Base-by-base conservation (phyloP, 352 stramenopile species). In the Phytophthora idaei region DNA sequence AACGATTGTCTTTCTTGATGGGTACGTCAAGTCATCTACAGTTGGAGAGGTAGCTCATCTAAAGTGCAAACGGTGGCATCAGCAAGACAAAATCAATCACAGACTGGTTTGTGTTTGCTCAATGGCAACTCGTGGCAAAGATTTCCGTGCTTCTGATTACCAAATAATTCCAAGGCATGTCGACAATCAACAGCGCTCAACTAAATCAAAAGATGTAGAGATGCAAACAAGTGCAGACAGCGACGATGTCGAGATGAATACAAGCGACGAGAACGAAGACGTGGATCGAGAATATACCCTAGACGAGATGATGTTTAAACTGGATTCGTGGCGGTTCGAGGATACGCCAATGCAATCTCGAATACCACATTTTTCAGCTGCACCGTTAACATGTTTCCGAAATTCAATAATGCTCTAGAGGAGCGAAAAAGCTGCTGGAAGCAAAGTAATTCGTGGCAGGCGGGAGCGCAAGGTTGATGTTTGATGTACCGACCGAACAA, bases 1-100 rank as follows among this genome's bases (percentile, higher is more conserved):
- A 56, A 61, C 50, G 9, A 36, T 67, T 52, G 50, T 61, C 9
- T 67, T 67, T 36, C 32, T 67, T 14, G 50, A 61, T 67, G 50
- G 50, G 15, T 67, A 66, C 21, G 21, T 42, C 41, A 51, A 29
- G 21, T 37, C 28, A 34, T 44, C 54, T 45, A 12, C 14, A 36
- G 56, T 31, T 47, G 56, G 8, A 54, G 12, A 61, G 17, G 56
- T 5, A 63, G 56, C 54, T 52, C 31, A n/a, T 52, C 42, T 27
- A 6, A 37, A 53, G 41, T 61, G 54, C 54, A 15, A 37, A 47
- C 28, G 42, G 9, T 61, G 42, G 54, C 14, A 61, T 53, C 42
- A 52, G 36, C 0, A 45, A 51, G 42, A 61, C 54, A 36, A 61
- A 52, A 36, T 25, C 31, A 54, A 53, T 0, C 37, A 44, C 21